Base-by-base conservation (phyloP, 768 basidiomycete genomes). In the Dioszegia crocea region DNA sequence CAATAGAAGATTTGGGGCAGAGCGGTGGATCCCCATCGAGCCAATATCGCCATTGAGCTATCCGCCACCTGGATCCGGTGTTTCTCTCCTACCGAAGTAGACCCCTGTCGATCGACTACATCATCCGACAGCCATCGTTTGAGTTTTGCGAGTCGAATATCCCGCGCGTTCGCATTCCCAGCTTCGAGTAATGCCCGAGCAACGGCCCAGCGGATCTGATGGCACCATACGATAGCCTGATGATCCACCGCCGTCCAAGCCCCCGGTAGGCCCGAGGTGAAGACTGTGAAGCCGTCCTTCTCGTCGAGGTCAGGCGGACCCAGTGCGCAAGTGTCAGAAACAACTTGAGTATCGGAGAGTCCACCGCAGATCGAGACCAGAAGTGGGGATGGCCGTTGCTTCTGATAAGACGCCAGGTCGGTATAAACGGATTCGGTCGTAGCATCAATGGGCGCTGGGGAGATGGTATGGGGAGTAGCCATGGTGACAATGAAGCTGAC, bases 191-290 rank as follows among this genome's bases (percentile, higher is more conserved):
- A 85, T 19, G 85, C 84, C 52, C 89, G 82, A 16, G 92, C 92
- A 31, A 94, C 80, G 23, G 85, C 83, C 88, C 87, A 90, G 39
- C 96, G 86, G 10, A 97, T 86, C 77, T 99, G 96, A 76, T 97
- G 90, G 72, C 96, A 98, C 96, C 96, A 99, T 3, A 98, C 91
- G 84, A 97, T 93, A 60, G 89, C 93, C 40, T 85, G 85, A 75
- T 99, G 96, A 24, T 93, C 94, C 4, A 97, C 89, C 1, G 91
- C 90, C 1, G 93, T 90, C 89, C 92, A 94, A 2, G 86, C 84
- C n/a, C 90, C 89, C 47, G 93, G 88, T 24, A 98, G 79, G 0
- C 86, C 87, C 30, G 88, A 88, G 0, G 91, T 88, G 71, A 96
- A 94, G 4, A 93, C 81, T 0, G 75, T 59, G 46, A 79, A 71